Base-by-base conservation (phyloP, 75 land plant species). In the Adiantum capillusveneris region DNA sequence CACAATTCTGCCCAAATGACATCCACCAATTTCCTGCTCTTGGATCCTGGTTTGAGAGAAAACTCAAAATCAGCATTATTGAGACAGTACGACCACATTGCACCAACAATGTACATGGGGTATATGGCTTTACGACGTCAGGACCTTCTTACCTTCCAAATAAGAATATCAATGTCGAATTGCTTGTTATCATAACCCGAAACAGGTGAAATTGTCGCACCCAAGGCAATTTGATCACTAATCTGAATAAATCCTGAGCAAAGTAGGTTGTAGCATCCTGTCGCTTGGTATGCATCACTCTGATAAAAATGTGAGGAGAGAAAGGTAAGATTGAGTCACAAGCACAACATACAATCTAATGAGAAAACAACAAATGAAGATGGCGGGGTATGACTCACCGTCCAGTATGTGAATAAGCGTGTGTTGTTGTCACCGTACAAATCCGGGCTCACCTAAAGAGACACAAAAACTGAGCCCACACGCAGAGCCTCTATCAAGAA, bases 391-490 rank as follows among this genome's bases (percentile, higher is more conserved):
- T 9, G 45, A 56, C 75, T 81, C 69, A 90, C 96, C 61, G 96
- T 90, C 96, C 96, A 90, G 60, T 90, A 90, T 14, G 87, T 87
- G 64, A 90, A 90, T 9, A 90, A 82, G 46, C 92, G 75, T 26
- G 96, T 93, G 68, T 87, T 87, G 74, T 78, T 87, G 59, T 90
- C 92, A 9, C 96, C 96, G 72, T 90, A 90, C 11, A 90, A 76
- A 66, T 87, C 87, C 20, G 91, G 91, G 54, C 92, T 87, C 31
- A 90, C 96, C 96, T 90, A 83, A 13, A 41, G 37, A 5, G 7
- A 34, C 9, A 34, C 37, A 3, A 34, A 41, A 41, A 9, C 14
- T 41, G 43, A 9, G 14, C 14, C 12, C 14, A 41, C 43, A 41
- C 12, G 43, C 9, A 41, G 14, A 9, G 9, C 43, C 9, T 14